Evolutionary conservation across 2,329 filamentous ascomycete species (phyloP).

Genomic region (Aspergillus sp.): DNA sequence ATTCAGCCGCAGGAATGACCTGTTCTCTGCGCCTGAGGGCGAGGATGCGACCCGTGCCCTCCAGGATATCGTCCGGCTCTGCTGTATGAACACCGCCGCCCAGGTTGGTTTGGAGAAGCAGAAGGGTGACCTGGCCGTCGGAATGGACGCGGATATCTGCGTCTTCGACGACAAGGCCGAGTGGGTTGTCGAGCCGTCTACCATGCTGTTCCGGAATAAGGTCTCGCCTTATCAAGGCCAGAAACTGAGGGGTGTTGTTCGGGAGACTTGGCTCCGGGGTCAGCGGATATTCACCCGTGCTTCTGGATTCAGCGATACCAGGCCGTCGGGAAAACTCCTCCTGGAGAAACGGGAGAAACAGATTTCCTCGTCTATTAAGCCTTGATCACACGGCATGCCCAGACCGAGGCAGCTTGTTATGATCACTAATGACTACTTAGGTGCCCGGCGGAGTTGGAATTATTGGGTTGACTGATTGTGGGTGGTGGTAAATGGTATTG

Average conservation of each 20-base stretch:
- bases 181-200: conserved; percentile 72
- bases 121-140: conserved; percentile 78
- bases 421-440: too few relatives aligned
- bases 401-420: too few relatives aligned
- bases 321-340: conserved; percentile 38
- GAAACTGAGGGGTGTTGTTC: conserved; percentile 72
- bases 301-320: conserved; percentile 39
- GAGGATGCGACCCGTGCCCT: conserved; percentile 52
- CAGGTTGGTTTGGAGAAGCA: conserved; percentile 80
- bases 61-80: conserved; percentile 79
- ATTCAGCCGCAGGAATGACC: conserved; percentile 59
- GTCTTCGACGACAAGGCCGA: conserved; percentile 83
- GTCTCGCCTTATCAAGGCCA: conserved; percentile 88
- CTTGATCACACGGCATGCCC: too few relatives aligned
- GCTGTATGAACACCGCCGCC: conserved; percentile 78
- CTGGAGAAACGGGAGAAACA: conserved; percentile 36
- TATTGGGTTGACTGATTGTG: too few relatives aligned
- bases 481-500: too few relatives aligned
- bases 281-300: conserved; percentile 70
- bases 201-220: conserved; percentile 94
- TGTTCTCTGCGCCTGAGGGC: conserved; percentile 39
- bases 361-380: too few relatives aligned
- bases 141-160: conserved; percentile 86
- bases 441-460: too few relatives aligned
- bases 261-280: conserved; percentile 83